Evolutionary conservation across 345 rosid genomes (phyloP).

Genomic region (Salix koriyanagi): DNA sequence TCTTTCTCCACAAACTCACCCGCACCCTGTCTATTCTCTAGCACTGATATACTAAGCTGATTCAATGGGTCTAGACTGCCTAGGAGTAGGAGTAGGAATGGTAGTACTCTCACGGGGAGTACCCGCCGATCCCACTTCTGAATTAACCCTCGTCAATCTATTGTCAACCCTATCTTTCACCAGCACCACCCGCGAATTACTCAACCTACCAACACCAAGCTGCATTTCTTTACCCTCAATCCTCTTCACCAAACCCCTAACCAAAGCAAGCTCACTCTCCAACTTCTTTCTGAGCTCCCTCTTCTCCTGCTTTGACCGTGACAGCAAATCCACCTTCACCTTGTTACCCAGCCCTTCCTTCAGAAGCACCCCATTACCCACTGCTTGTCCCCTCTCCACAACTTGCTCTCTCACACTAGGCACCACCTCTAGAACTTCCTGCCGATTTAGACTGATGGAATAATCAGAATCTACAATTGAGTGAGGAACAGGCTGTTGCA

Average conservation of each 20-base stretch:
- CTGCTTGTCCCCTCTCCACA: conserved; percentile 18
- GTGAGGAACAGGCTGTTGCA: conserved; percentile 18
- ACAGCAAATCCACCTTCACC: conserved; percentile 50
- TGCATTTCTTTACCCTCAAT: conserved; percentile 72
- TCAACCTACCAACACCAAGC: conserved; percentile 36
- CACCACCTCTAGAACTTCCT: conserved; percentile 13
- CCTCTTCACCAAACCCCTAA: conserved; percentile 73
- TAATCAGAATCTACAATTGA: conserved; percentile 33
- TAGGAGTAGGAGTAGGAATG: conserved; percentile 46
- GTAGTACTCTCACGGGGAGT: conserved; percentile 18
- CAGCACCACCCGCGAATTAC: conserved; percentile 26
- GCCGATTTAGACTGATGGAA: conserved; percentile 33
- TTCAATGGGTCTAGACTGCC: conserved; percentile 70
- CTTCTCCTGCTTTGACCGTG: conserved; percentile 55
- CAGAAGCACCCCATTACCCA: conserved; percentile 40
- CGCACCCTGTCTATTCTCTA: conserved; percentile 64
- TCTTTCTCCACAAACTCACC: conserved; percentile 81
- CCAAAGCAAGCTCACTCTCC: conserved; percentile 64
- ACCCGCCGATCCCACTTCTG: conserved; percentile 59
- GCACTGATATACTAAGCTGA: conserved; percentile 61
- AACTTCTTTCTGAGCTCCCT: conserved; percentile 67
- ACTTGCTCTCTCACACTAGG: conserved; percentile 4
- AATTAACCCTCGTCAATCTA: conserved; percentile 52
- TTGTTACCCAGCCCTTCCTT: conserved; percentile 41
- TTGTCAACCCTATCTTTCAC: conserved; percentile 40